Evolutionary conservation across 495 filamentous ascomycete species (phyloP), one percentile per base, ranked within the genome.

Genomic region (Xylaria flabelliformis): DNA sequence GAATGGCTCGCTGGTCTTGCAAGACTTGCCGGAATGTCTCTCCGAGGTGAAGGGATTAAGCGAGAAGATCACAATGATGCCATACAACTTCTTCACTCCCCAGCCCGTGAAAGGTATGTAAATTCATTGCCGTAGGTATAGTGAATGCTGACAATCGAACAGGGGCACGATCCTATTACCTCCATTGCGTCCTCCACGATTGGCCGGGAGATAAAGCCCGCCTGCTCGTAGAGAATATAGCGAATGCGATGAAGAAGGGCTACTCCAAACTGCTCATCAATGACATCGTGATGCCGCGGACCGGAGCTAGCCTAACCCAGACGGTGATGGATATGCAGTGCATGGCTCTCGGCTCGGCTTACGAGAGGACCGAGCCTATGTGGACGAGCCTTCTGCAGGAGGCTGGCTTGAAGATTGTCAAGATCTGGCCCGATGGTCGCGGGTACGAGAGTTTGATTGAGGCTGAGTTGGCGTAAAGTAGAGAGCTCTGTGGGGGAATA

Each of bases 251-350:
- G 75, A 75, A 76, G 46, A 74, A 69, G 41, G 77, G 74, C n/a
- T 79, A 79, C 44, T 79, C 77, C 3, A 77, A 74, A 46, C 70
- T 79, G 10, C 75, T 79, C 9, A 62, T 79, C 41, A 72, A 74
- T 26, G 77, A 79, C 13, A 67, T 76, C 21, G 77, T 79, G 15
- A 72, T 79, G n/a, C 73, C 73, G 10, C 48, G 67, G 12, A 73
- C 56, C 13, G 75, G 73, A 29, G 72, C 77, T 0, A 74, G 56
- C 21, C 34, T 70, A 7, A 64, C 50, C 10, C 73, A 75, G 53
- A 83, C 86, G 0, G 77, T 66, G 15, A 73, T 88, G 75, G 87
- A 88, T 72, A 67, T 84, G 75, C 74, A 83, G 41, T 84, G 87
- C 82, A 77, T 88, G 82, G 76, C 78, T 8, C 17, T 81, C 15